phyloP scores from a whole-genome alignment of 768 basidiomycete genomes.

The Suillus subalutaceus region DNA sequence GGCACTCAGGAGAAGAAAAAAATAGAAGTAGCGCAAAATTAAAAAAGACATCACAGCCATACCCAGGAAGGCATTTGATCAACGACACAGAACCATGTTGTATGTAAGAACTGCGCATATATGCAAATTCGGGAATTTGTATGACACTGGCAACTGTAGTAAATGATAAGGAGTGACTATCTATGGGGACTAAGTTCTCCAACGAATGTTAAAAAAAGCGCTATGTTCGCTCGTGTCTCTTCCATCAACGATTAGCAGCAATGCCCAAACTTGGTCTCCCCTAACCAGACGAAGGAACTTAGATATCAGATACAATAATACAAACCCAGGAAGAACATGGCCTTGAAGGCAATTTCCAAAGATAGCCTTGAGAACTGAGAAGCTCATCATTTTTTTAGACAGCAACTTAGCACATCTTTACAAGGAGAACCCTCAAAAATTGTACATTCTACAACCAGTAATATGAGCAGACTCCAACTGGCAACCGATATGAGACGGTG shows the following conservation, averaged over 20 bases:
- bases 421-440: not conserved
- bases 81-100: not conserved
- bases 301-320: not conserved
- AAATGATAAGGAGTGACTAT: not conserved
- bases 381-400: no score
- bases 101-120: not conserved
- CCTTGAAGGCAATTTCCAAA: not conserved
- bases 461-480: constrained; percentile 16
- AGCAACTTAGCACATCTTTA: constrained; percentile 1
- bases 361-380: not conserved
- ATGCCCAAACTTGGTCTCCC: not conserved
- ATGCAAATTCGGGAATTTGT: not conserved
- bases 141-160: not conserved
- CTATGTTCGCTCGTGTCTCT: no score
- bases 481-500: constrained; percentile 23
- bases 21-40: not conserved
- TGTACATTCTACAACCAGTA: not conserved
- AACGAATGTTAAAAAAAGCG: not conserved
- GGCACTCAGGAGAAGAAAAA: not conserved
- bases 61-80: not conserved
- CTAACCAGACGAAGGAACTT: not conserved
- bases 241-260: not conserved
- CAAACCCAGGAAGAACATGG: not conserved
- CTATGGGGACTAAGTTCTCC: not conserved
- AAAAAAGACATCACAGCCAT: not conserved